Evolutionary conservation across 257 asterid genomes (phyloP).

Genomic region (Solanum chaucha): DNA sequence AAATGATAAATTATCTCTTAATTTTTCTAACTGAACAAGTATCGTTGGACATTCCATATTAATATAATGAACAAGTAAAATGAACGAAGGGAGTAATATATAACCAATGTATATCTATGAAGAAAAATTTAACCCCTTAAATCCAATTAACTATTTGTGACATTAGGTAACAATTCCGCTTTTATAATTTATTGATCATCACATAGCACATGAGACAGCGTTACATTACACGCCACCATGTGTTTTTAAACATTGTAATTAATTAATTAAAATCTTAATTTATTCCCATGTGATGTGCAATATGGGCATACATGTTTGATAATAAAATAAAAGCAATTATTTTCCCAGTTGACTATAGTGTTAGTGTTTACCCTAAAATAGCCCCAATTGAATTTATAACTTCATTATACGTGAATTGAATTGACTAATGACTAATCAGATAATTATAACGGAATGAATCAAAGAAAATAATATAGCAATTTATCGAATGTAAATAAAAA

Average conservation of each 20-base stretch:
- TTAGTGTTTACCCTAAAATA: background rate
- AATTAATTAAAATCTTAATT: background rate
- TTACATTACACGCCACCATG: background rate
- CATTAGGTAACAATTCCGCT: too few species aligned
- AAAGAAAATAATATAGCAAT: too few species aligned
- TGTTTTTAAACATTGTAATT: background rate
- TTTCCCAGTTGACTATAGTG: background rate
- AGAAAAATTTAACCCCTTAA: background rate
- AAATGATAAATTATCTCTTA: too few species aligned
- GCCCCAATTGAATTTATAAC: background rate
- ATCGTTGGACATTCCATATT: too few species aligned
- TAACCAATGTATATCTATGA: background rate
- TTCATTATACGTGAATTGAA: too few species aligned
- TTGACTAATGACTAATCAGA: too few species aligned
- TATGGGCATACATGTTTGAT: background rate
- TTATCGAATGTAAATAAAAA: too few species aligned
- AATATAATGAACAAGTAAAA: too few species aligned
- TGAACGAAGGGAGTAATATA: background rate
- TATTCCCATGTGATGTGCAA: background rate
- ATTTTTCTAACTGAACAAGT: too few species aligned
- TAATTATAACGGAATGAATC: background rate
- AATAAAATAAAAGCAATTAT: background rate
- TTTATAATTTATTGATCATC: background rate
- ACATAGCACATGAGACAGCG: background rate
- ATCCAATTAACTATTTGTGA: background rate